Evolutionary conservation across 192 early-diverging fungal genomes (phyloP).

Genomic region (Endogone sp.): DNA sequence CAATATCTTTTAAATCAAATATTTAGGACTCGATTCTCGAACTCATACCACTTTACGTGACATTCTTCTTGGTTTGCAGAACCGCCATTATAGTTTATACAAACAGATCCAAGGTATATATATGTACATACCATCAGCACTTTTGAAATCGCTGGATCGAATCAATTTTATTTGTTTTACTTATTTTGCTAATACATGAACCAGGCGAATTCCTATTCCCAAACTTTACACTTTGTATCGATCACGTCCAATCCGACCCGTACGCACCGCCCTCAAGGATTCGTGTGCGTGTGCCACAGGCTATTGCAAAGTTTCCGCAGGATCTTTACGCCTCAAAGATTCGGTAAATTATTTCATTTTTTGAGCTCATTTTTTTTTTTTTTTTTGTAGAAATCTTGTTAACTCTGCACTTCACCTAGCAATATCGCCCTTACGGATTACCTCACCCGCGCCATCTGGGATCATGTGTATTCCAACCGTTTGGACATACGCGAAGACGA

Average conservation of each 20-base stretch:
- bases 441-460: constrained; percentile 24
- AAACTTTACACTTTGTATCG: constrained; percentile 25
- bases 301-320: constrained; percentile 23
- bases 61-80: neutral
- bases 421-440: constrained; percentile 38
- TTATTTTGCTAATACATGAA: no score
- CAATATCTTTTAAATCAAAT: no score
- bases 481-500: neutral
- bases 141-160: no score
- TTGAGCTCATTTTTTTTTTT: neutral
- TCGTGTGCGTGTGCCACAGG: constrained; percentile 34
- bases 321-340: constrained; percentile 18
- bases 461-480: constrained; percentile 2
- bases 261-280: constrained; percentile 49
- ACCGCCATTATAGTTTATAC: neutral
- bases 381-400: no score
- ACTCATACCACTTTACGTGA: neutral
- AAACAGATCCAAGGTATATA: neutral
- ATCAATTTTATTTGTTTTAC: no score
- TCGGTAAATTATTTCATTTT: neutral
- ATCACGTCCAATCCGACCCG: constrained; percentile 41
- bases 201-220: constrained; percentile 21
- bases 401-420: constrained; percentile 7
- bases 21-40: neutral
- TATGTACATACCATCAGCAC: no score